Percentiles rank a stretch among this genome's conserved stretches.
These are phyloP conservation scores for Plasmodium knowlesi DNA, from an alignment of 169 alveolate species.

Conservation along the genomic window DNA sequence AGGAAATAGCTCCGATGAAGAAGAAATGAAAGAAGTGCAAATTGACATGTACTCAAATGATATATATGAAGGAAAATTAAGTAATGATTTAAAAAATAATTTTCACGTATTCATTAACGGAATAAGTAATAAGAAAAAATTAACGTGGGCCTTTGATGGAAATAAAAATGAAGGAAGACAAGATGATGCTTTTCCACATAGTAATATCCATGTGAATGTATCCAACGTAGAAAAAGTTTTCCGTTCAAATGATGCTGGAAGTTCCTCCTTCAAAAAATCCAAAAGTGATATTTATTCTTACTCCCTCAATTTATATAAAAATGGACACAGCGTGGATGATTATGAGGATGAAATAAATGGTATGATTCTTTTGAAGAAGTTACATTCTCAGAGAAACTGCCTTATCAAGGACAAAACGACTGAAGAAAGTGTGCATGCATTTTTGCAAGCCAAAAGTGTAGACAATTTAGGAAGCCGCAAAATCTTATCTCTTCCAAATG, in stretches of 20 bases:
- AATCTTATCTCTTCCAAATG: neutral
- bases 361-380: neutral
- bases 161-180: constrained; percentile 19
- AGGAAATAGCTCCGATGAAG: neutral
- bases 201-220: constrained; percentile 58
- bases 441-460: constrained; percentile 6
- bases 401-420: neutral
- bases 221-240: constrained; percentile 33
- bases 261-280: constrained; percentile 10
- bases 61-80: constrained; percentile 22
- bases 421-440: neutral
- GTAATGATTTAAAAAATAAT: constrained; percentile 10
- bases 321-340: neutral
- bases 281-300: constrained; percentile 8
- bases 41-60: neutral
- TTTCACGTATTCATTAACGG: constrained; percentile 34
- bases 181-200: neutral
- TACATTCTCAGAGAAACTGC: neutral
- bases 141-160: constrained; percentile 72
- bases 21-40: neutral
- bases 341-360: neutral
- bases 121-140: constrained; percentile 56
- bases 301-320: constrained; percentile 7
- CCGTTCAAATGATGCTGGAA: neutral
- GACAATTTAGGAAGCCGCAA: neutral